A percentile compares a stretch with the other conserved stretches of the same genome.
These are phyloP conservation scores for Mortierella sp. DNA, from an alignment of 371 early-diverging fungal genomes.

Conservation along the genomic window DNA sequence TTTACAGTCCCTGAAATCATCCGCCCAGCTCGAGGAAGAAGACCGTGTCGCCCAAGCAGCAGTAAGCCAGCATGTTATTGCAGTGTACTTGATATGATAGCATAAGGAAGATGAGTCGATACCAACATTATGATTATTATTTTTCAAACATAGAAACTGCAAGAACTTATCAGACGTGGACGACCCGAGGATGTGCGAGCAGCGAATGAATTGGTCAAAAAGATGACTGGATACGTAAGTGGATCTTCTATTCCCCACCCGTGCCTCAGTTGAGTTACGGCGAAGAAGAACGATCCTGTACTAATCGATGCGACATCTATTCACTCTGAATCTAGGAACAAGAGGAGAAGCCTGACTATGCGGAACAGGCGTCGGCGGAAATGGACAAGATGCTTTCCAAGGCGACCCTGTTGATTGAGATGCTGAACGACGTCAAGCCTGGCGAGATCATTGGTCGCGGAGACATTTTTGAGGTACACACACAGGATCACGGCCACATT, in stretches of 20 bases:
- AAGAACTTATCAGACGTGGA: slow-evolving; percentile 95
- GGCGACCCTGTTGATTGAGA: slow-evolving; percentile 80
- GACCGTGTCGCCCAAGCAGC: slow-evolving; percentile 90
- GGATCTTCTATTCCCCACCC: neutral
- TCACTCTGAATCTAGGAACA: slow-evolving; percentile 62
- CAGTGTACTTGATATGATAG: too few species aligned
- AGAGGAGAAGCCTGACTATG: slow-evolving; percentile 85
- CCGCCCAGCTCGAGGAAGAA: slow-evolving; percentile 94
- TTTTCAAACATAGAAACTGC: slow-evolving; percentile 76
- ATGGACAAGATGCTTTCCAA: slow-evolving; percentile 85
- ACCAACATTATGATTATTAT: neutral
- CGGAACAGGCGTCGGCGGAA: slow-evolving; percentile 82
- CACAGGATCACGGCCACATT: too few species aligned
- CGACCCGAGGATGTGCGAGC: slow-evolving; percentile 94
- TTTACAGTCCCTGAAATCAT: slow-evolving; percentile 75
- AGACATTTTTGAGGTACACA: slow-evolving; percentile 67
- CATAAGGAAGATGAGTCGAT: neutral
- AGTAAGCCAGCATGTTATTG: slow-evolving; percentile 9
- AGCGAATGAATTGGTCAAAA: slow-evolving; percentile 96
- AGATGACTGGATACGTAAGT: slow-evolving; percentile 89
- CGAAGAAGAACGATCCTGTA: too few species aligned
- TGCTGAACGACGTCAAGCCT: slow-evolving; percentile 76
- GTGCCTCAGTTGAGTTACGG: too few species aligned
- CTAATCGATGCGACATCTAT: too few species aligned
- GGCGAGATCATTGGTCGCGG: slow-evolving; percentile 73